A percentile compares a stretch with the other conserved stretches of the same genome.
These are phyloP conservation scores for Pharus latifolius DNA, from an alignment of 176 grass and related monocot species.

Conservation along the genomic window DNA sequence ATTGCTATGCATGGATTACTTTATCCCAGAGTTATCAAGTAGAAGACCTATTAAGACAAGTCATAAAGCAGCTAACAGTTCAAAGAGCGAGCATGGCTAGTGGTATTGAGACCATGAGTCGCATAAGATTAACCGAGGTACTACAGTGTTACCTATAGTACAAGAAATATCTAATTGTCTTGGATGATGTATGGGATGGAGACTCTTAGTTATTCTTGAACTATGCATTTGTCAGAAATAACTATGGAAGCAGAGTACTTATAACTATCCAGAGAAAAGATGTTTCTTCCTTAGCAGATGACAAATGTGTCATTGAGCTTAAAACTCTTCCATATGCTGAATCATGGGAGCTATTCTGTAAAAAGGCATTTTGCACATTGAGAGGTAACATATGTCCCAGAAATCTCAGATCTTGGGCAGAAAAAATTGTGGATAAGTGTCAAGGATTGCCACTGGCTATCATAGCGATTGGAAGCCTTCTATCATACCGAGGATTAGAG, in stretches of 20 bases:
- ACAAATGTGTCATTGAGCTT: neutral
- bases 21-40: neutral
- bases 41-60: constrained; percentile 13
- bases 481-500: constrained; percentile 3
- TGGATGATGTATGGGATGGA: constrained; percentile 21
- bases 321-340: neutral
- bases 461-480: constrained; percentile 21
- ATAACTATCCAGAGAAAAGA: constrained; percentile 17
- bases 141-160: neutral
- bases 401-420: neutral
- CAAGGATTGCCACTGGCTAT: constrained; percentile 42
- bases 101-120: neutral
- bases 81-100: neutral
- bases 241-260: constrained; percentile 7
- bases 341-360: constrained; percentile 25
- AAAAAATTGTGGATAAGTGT: constrained; percentile 31
- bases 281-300: neutral
- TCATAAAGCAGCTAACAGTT: constrained; percentile 4
- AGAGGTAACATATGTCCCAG: neutral
- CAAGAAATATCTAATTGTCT: constrained; percentile 13
- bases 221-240: neutral
- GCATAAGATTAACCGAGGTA: neutral
- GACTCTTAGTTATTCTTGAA: neutral
- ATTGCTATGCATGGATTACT: constrained; percentile 10
- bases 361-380: constrained; percentile 1